phyloP scores from a whole-genome alignment of 257 asterid genomes.

The Anisodus acutangulus region DNA sequence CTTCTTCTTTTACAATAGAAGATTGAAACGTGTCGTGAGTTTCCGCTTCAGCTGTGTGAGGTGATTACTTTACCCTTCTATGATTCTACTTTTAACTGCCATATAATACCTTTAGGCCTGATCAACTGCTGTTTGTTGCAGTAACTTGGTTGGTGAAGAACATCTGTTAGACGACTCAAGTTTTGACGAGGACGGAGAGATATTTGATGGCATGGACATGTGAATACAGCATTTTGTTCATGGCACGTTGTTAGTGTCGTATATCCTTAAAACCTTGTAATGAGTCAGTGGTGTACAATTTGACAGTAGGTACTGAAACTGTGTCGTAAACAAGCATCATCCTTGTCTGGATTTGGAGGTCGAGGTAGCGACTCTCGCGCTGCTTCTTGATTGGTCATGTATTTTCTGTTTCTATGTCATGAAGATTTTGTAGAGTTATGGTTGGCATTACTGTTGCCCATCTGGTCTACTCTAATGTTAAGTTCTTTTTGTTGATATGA shows the following conservation, averaged over 20 bases:
- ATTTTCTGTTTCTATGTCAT: slow-evolving; percentile 12
- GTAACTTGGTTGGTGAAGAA: slow-evolving; percentile 67
- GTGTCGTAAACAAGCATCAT: slow-evolving; percentile 24
- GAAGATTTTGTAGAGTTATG: neutral
- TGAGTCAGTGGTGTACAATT: neutral
- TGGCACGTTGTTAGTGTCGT: slow-evolving; percentile 12
- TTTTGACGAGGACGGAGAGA: slow-evolving; percentile 69
- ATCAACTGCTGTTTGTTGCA: slow-evolving; percentile 39
- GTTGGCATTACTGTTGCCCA: neutral
- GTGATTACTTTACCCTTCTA: slow-evolving; percentile 43
- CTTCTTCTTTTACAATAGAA: slow-evolving; percentile 95
- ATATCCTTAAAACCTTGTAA: slow-evolving; percentile 1
- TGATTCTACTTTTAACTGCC: neutral
- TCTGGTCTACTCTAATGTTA: neutral
- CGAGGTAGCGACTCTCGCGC: slow-evolving; percentile 12
- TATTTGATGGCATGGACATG: slow-evolving; percentile 86
- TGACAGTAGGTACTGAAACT: slow-evolving; percentile 22
- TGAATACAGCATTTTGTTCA: slow-evolving; percentile 39
- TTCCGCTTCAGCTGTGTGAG: slow-evolving; percentile 90
- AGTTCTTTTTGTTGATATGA: neutral
- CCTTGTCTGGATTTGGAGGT: neutral
- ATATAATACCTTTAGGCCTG: neutral
- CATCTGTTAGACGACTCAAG: slow-evolving; percentile 41
- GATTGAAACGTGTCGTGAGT: slow-evolving; percentile 85
- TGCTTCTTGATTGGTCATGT: neutral